Conservation (phyloP, 2,329 filamentous ascomycete species). For the Botrytis tulipae region DNA sequence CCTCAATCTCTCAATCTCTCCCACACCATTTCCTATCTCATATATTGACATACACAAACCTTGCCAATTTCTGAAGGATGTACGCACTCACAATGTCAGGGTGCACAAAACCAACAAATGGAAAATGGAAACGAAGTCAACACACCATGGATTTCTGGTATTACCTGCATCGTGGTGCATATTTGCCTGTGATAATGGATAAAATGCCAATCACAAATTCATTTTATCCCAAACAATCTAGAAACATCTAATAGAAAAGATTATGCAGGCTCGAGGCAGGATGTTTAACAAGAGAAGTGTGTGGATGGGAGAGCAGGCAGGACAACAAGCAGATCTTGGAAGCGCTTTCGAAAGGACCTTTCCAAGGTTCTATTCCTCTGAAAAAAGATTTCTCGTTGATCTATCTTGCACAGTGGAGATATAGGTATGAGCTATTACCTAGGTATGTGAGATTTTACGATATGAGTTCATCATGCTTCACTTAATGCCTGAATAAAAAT, state of each 20-base stretch:
- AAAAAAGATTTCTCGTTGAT: constrained; percentile 3
- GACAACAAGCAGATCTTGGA: neutral
- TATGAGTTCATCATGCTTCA: neutral
- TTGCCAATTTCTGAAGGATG: constrained; percentile 9
- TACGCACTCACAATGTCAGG: neutral
- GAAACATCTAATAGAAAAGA: neutral
- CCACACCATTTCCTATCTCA: constrained; percentile 4
- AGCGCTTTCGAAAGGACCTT: neutral
- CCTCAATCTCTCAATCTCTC: neutral
- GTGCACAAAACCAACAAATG: neutral
- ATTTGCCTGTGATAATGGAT: constrained; percentile 2
- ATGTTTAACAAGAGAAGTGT: neutral
- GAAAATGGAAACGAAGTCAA: constrained; percentile 4
- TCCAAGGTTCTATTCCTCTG: neutral
- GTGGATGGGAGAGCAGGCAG: neutral
- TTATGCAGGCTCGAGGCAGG: too few relatives aligned
- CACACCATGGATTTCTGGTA: constrained; percentile 6
- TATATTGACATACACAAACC: constrained; percentile 3
- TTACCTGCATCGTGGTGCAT: constrained; percentile 11
- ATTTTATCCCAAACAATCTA: constrained; percentile 13
- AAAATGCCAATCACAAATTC: constrained; percentile 2
- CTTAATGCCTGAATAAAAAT: constrained; percentile 1
- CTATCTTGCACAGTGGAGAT: neutral
- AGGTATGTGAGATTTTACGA: constrained; percentile 17
- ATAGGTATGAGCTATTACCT: neutral